Base-by-base conservation (phyloP, 257 asterid species). In the Mitragyna speciosa region DNA sequence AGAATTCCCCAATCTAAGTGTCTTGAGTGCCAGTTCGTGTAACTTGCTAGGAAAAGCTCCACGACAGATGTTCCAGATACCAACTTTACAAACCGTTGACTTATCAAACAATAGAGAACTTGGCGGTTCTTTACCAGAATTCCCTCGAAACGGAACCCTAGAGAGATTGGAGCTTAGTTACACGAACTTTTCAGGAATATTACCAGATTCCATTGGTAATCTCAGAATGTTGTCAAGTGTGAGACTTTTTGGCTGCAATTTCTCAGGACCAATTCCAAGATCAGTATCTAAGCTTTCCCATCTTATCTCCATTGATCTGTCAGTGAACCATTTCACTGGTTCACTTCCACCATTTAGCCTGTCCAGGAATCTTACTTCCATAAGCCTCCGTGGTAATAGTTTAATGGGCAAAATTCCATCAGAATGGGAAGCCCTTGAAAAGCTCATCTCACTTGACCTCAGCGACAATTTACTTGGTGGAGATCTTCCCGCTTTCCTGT, bases 121-220 rank as follows among this genome's bases (percentile, higher is more conserved):
- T 28, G 74, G 72, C 67, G 97, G 97, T 9, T 79, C 87, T 39
- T 82, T 92, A 58, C 92, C 91, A 28, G 90, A 87, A 30, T 92
- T 92, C 78, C 86, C 89, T 19, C 14, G 67, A 36, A 84, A 86
- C 64, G 86, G 83, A 36, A 79, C 90, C 77, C 87, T 92, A n/a
- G 85, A 83, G 58, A 77, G 41, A 51, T 52, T 92, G 80, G 10
- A 41, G 33, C 92, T 92, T 73, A 63, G 80, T 33, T 36, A 48
- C 82, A 89, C 93, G 15, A 79, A 43, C 10, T 83, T 91, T 70
- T 87, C 89, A 22, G 94, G 94, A 22, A 72, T 72, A 41, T 51
- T 92, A n/a, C 83, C 94, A 2, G 80, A 79, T 63, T 87, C 96
- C 68, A 83, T 90, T 52, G 89, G 91, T 52, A 84, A 51, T 54